Percentiles rank a stretch among this genome's conserved stretches.
phyloP scores from a whole-genome alignment of 306 rosid genomes.

The Cucurbita argyrosperma region DNA sequence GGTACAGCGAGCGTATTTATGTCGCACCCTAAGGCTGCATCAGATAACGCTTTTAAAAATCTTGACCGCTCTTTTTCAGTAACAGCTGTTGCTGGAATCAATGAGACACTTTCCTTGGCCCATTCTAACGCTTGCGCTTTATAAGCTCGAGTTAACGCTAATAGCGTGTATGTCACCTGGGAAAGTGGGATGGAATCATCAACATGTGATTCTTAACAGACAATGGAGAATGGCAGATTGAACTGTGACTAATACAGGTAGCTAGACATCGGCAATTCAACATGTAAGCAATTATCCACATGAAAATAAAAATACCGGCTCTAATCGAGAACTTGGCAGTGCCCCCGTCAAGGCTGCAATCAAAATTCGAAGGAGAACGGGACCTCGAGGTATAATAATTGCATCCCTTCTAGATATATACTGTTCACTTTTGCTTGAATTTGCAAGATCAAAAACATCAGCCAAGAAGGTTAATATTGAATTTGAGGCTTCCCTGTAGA shows the following conservation, averaged over 20 bases:
- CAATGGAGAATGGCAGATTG: neutral
- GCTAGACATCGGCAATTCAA: neutral
- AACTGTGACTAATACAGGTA: neutral
- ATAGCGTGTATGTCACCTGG: slow-evolving; percentile 75
- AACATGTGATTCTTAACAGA: slow-evolving; percentile 5
- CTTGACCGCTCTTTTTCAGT: slow-evolving; percentile 70
- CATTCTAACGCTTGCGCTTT: slow-evolving; percentile 62
- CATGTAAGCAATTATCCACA: neutral
- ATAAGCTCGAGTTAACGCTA: slow-evolving; percentile 60
- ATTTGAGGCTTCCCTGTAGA: slow-evolving; percentile 86
- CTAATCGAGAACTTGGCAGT: slow-evolving; percentile 82
- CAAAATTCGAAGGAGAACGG: slow-evolving; percentile 61
- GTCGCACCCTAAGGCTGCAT: slow-evolving; percentile 68
- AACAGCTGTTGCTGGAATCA: slow-evolving; percentile 78
- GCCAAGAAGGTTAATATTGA: slow-evolving; percentile 90
- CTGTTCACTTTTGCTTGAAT: slow-evolving; percentile 40
- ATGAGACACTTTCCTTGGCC: slow-evolving; percentile 58
- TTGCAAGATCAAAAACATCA: slow-evolving; percentile 74
- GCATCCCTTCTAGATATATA: slow-evolving; percentile 57
- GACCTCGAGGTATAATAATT: slow-evolving; percentile 71
- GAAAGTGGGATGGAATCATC: neutral
- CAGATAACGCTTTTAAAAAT: slow-evolving; percentile 70
- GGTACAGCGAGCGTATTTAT: slow-evolving; percentile 38
- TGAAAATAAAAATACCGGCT: slow-evolving; percentile 38
- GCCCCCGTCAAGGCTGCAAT: slow-evolving; percentile 89